A percentile compares a stretch with the other conserved stretches of the same genome.
Conservation (phyloP, 2,329 filamentous ascomycete genomes). For the Alternaria alternata region DNA sequence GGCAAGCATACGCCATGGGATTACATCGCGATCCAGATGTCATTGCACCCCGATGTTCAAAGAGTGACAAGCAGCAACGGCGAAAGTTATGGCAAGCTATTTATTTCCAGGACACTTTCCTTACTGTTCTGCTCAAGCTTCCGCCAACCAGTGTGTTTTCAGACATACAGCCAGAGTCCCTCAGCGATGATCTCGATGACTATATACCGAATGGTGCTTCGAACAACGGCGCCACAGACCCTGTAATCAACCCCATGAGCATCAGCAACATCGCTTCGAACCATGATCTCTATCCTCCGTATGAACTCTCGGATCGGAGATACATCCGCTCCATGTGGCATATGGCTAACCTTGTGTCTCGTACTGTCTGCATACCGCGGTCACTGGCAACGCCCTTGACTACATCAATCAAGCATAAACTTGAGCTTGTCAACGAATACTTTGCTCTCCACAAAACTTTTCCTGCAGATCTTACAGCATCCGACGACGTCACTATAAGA, state of each 20-base stretch:
- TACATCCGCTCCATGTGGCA: slow-evolving; percentile 82
- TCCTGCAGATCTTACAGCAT: slow-evolving; percentile 73
- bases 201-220: slow-evolving; percentile 69
- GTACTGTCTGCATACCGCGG: slow-evolving; percentile 76
- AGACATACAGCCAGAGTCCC: slow-evolving; percentile 77
- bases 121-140: slow-evolving; percentile 78
- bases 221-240: slow-evolving; percentile 46
- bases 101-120: slow-evolving; percentile 80
- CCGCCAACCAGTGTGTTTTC: slow-evolving; percentile 81
- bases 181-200: slow-evolving; percentile 71
- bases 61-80: slow-evolving; percentile 79
- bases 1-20: slow-evolving; percentile 83
- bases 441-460: slow-evolving; percentile 76
- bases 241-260: slow-evolving; percentile 61
- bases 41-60: slow-evolving; percentile 69
- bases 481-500: slow-evolving; percentile 68
- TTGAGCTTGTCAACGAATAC: slow-evolving; percentile 74
- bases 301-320: slow-evolving; percentile 49
- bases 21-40: slow-evolving; percentile 81
- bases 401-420: slow-evolving; percentile 72
- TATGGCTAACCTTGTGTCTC: slow-evolving; percentile 78
- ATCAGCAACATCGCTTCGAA: slow-evolving; percentile 58
- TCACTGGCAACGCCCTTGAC: slow-evolving; percentile 78
- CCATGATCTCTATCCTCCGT: slow-evolving; percentile 49
- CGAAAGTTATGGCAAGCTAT: slow-evolving; percentile 85